A percentile compares a stretch with the other conserved stretches of the same genome.
Conservation (phyloP, 768 basidiomycete genomes). For the Lactarius sp. region DNA sequence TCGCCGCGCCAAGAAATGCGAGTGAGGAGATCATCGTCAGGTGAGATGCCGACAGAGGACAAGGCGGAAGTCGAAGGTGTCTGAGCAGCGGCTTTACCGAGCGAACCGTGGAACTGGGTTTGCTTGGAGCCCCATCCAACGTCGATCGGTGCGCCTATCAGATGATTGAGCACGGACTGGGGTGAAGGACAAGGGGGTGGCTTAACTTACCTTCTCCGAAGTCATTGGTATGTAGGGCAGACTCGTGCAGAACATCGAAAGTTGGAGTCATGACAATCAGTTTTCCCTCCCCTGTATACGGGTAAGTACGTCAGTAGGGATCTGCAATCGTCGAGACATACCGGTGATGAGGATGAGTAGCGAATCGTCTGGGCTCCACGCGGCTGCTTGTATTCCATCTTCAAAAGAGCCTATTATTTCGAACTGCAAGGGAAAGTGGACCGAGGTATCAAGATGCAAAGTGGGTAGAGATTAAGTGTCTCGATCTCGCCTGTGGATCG, state of each 20-base stretch:
- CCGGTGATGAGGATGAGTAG: conserved; percentile 80
- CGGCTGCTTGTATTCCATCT: conserved; percentile 71
- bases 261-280: conserved; percentile 83
- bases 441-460: neutral
- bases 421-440: conserved; percentile 37
- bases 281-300: conserved; percentile 57
- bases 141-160: conserved; percentile 79
- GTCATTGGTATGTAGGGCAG: conserved; percentile 60
- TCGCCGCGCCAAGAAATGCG: conserved; percentile 94
- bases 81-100: conserved; percentile 80
- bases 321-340: conserved; percentile 28
- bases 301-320: neutral
- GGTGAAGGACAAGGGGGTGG: neutral
- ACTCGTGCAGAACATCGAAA: conserved; percentile 86
- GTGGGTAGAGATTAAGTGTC: conserved; percentile 34
- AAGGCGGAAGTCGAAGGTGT: conserved; percentile 35
- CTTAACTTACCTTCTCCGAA: conserved; percentile 72
- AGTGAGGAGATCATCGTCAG: conserved; percentile 65
- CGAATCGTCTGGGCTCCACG: conserved; percentile 92
- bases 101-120: conserved; percentile 95
- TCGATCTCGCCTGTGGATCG: conserved; percentile 37
- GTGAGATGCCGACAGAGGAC: conserved; percentile 46
- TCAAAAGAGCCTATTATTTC: conserved; percentile 89
- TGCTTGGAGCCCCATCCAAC: conserved; percentile 97
- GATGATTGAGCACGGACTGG: neutral